Evolutionary conservation across 1,139 yeast species (phyloP).

Genomic region (Taphrina communis): DNA sequence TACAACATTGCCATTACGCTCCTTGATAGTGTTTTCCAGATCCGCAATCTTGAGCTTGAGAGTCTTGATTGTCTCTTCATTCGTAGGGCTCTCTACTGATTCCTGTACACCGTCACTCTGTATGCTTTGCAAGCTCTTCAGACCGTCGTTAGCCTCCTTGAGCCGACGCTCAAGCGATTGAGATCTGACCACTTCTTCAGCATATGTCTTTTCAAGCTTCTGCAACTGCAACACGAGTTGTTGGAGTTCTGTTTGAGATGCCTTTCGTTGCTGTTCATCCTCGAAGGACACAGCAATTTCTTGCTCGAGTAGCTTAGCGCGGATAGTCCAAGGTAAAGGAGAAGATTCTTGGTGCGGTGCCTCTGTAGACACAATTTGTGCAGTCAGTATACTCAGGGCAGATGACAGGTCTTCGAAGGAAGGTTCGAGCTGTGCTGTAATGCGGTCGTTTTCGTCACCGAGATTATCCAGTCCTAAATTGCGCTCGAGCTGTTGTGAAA

Average conservation of each 20-base stretch:
- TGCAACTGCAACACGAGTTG: constrained; percentile 36
- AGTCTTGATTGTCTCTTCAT: not conserved
- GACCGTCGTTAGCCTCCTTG: constrained; percentile 4
- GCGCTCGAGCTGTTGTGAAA: not conserved
- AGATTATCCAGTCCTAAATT: not conserved
- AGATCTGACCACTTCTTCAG: constrained; percentile 43
- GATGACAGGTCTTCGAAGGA: not conserved
- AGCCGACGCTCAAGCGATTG: constrained; percentile 40
- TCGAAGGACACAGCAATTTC: not conserved
- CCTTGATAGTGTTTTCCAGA: not conserved
- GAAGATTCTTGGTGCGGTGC: not conserved
- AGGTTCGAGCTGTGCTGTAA: not conserved
- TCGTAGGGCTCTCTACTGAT: not conserved
- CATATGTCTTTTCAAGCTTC: constrained; percentile 43
- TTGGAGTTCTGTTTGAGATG: constrained; percentile 24
- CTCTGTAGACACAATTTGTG: not conserved
- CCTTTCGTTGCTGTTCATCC: constrained; percentile 3
- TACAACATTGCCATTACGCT: not conserved
- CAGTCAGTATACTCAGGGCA: not conserved
- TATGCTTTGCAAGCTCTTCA: not conserved
- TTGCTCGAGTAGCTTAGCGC: not conserved
- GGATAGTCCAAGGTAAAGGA: not conserved
- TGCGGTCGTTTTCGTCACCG: not conserved
- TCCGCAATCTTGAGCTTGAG: not conserved
- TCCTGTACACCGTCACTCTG: not conserved